Evolutionary conservation across 495 filamentous ascomycete genomes (phyloP).

Genomic region (Hypoxylon rickii): DNA sequence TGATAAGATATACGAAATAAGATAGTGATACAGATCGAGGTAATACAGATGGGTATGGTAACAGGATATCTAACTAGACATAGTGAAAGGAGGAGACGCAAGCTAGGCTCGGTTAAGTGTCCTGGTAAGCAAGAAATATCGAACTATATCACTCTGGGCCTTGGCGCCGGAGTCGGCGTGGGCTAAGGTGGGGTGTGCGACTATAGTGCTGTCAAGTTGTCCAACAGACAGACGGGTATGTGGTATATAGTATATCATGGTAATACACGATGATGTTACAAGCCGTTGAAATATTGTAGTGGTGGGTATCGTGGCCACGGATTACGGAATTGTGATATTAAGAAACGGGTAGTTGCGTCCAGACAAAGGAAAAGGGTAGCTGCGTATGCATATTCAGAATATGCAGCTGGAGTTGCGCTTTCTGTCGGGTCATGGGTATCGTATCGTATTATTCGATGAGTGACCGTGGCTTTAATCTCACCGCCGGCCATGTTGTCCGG

Average conservation of each 20-base stretch:
- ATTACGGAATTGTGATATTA: slow-evolving; percentile 2
- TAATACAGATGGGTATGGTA: slow-evolving; percentile 3
- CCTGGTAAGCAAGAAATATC: slow-evolving; percentile 1
- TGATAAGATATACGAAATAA: neutral
- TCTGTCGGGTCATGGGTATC: neutral
- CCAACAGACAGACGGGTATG: slow-evolving; percentile 6
- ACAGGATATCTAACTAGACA: neutral
- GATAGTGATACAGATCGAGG: slow-evolving; percentile 15
- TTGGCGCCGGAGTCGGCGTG: slow-evolving; percentile 10
- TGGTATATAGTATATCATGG: no score
- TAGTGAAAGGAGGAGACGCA: slow-evolving; percentile 1
- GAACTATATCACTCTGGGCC: neutral
- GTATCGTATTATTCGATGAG: neutral
- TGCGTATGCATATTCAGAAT: neutral
- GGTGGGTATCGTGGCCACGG: slow-evolving; percentile 1
- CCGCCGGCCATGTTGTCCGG: slow-evolving; percentile 13
- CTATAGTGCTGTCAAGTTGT: slow-evolving; percentile 1
- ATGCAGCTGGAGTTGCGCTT: neutral
- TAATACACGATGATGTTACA: slow-evolving; percentile 27
- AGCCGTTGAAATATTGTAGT: slow-evolving; percentile 11
- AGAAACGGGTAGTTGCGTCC: slow-evolving; percentile 7
- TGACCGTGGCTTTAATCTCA: neutral
- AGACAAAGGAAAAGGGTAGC: slow-evolving; percentile 4
- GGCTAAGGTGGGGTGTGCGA: slow-evolving; percentile 1
- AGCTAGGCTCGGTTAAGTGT: neutral